Percentiles rank a stretch among this genome's conserved stretches.
These are phyloP conservation scores for Myrica gale DNA, from an alignment of 306 rosid genomes.

Conservation along the genomic window DNA sequence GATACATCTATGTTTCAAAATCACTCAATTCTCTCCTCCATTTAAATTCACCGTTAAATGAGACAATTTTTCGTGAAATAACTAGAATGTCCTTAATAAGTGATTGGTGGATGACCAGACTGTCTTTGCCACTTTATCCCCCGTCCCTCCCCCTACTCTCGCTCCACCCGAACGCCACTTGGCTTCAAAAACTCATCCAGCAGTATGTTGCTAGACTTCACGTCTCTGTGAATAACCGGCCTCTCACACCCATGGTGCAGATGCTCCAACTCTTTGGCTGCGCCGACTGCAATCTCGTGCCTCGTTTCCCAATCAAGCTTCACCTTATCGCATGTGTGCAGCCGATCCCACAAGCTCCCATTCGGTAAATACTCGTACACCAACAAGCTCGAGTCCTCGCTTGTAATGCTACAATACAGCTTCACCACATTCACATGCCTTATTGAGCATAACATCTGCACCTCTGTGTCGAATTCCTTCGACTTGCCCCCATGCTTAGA, in stretches of 20 bases:
- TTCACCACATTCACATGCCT: slow-evolving; percentile 96
- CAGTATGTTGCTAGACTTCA: slow-evolving; percentile 85
- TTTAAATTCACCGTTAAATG: no score
- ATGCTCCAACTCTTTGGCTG: slow-evolving; percentile 91
- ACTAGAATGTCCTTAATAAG: no score
- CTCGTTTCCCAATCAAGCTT: slow-evolving; percentile 91
- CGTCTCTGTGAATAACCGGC: slow-evolving; percentile 86
- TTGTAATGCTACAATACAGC: slow-evolving; percentile 79
- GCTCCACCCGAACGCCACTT: no score
- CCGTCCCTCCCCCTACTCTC: no score
- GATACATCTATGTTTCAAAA: no score
- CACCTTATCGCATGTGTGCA: slow-evolving; percentile 57
- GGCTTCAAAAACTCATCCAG: slow-evolving; percentile 65
- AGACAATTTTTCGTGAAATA: no score
- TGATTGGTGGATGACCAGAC: no score
- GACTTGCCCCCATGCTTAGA: slow-evolving; percentile 35
- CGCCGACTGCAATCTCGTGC: slow-evolving; percentile 75
- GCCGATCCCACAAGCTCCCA: slow-evolving; percentile 88
- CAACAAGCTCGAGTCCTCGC: slow-evolving; percentile 84
- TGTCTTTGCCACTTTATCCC: no score
- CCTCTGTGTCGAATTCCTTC: slow-evolving; percentile 77
- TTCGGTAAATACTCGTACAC: slow-evolving; percentile 85
- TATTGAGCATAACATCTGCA: slow-evolving; percentile 70
- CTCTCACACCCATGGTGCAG: slow-evolving; percentile 78
- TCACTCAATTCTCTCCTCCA: no score